Evolutionary conservation across 2,329 filamentous ascomycete species (phyloP), one percentile per base, ranked within the genome.

Genomic region (Tolypocladium tropicale): DNA sequence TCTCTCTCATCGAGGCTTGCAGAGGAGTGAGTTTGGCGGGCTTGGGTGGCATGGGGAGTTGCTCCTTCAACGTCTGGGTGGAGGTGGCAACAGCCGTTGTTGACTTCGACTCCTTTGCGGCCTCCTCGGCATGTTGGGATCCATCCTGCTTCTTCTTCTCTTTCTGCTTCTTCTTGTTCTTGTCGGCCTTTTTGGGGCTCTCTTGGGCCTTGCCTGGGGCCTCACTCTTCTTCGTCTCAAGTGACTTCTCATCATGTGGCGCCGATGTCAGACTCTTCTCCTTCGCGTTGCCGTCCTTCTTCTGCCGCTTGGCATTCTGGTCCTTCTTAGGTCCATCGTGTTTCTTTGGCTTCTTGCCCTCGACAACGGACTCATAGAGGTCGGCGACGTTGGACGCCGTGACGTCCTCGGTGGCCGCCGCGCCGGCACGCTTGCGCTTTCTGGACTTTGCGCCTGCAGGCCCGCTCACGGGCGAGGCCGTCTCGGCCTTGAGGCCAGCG

Each of bases 1-100:
- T 99, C 68, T 91, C 87, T 59, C 90, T 86, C 94, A 99, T 99
- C 4, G 90, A 85, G 55, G 88, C 84, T 77, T 99, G 94, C 56
- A 99, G 84, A 4, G 94, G 91, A 1, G 94, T 99, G 66, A 99
- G 83, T 63, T 89, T 90, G 59, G 72, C 67, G 32, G 74, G 68
- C 37, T 75, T 70, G 36, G 75, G 71, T 41, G 76, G 71, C 9
- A 73, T 70, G 41, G 74, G 73, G 56, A 68, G 63, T 54, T 62
- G 59, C 36, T 64, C 53, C 54, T 67, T 63, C 37, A 60, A 21
- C 32, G 62, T 59, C 58, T 61, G 53, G 25, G 64, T 61, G 52
- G 65, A 25, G 43, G 63, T 63, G 49, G 60, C 34, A 49, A 59
- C 56, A 46, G 59, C 37, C 55, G 57, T 46, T 52, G 54, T 48